These are phyloP conservation scores for Aspergillus asperescens DNA, from an alignment of 495 filamentous ascomycete species.

Conservation along the genomic window DNA sequence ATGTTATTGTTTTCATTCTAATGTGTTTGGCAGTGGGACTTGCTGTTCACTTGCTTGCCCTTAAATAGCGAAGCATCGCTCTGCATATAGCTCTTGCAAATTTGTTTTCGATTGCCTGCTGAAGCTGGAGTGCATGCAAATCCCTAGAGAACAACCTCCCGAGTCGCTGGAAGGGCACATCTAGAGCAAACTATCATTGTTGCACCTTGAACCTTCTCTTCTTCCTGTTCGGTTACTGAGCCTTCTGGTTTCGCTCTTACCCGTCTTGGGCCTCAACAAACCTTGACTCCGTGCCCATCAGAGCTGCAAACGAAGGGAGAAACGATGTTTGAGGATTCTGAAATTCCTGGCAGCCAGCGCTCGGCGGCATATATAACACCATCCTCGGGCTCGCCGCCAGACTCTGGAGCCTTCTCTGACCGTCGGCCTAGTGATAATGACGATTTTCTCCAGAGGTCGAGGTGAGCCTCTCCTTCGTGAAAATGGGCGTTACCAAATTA, in stretches of 20 bases:
- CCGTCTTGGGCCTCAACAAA: neutral
- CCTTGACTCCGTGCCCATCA: neutral
- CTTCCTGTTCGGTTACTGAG: no score
- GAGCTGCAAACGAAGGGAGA: neutral
- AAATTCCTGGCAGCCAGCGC: slow-evolving; percentile 1
- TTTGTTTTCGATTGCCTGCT: neutral
- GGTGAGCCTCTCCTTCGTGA: slow-evolving; percentile 5
- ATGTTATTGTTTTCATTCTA: slow-evolving; percentile 4
- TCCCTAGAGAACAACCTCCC: no score
- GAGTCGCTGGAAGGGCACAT: neutral
- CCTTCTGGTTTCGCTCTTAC: neutral
- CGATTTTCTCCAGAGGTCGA: slow-evolving; percentile 6
- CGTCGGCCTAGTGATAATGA: neutral
- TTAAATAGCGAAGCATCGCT: neutral
- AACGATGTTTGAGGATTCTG: slow-evolving; percentile 7
- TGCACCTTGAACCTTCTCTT: neutral
- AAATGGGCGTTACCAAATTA: neutral
- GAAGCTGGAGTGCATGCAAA: no score
- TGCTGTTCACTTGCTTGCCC: neutral
- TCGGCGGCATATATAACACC: slow-evolving; percentile 7
- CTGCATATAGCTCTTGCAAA: neutral
- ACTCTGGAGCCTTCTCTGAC: slow-evolving; percentile 6
- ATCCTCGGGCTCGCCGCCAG: slow-evolving; percentile 9
- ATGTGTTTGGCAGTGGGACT: neutral
- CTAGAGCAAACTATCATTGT: neutral